Percentiles rank a stretch among this genome's conserved stretches.
phyloP scores from a whole-genome alignment of 2,329 filamentous ascomycete genomes.

The Colletotrichum australisinense region DNA sequence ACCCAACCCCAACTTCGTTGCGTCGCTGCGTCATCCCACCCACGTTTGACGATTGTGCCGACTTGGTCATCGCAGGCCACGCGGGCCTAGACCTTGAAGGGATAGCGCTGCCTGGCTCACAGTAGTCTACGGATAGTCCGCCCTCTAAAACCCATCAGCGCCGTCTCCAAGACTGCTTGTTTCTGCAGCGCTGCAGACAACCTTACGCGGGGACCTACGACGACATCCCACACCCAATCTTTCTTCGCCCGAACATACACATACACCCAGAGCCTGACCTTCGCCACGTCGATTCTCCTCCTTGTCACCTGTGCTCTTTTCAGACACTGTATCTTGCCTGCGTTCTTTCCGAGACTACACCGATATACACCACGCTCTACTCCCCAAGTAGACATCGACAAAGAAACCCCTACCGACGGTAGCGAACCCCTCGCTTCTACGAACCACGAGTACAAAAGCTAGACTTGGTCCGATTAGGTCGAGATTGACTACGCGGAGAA shows the following conservation, averaged over 20 bases:
- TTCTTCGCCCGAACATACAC: slow-evolving; percentile 6
- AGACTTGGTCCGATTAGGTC: background rate
- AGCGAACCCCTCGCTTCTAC: background rate
- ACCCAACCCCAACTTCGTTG: slow-evolving; percentile 6
- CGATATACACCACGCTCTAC: background rate
- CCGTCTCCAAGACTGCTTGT: slow-evolving; percentile 24
- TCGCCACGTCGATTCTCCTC: slow-evolving; percentile 28
- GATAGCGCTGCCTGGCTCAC: slow-evolving; percentile 27
- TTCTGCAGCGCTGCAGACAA: slow-evolving; percentile 17
- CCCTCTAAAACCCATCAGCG: slow-evolving; percentile 25
- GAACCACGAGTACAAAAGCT: background rate
- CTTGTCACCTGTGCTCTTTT: slow-evolving; percentile 18
- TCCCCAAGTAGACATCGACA: background rate
- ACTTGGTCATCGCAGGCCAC: slow-evolving; percentile 19
- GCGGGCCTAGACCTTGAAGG: slow-evolving; percentile 27
- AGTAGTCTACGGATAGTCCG: slow-evolving; percentile 23
- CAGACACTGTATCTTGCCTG: slow-evolving; percentile 5
- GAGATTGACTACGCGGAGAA: slow-evolving; percentile 8
- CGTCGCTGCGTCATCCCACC: slow-evolving; percentile 27
- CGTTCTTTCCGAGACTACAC: slow-evolving; percentile 4
- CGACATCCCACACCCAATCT: slow-evolving; percentile 14
- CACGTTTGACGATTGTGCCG: slow-evolving; percentile 25
- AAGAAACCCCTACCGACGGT: background rate
- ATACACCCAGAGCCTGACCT: slow-evolving; percentile 10
- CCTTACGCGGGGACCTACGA: background rate